Evolutionary conservation across 441 rosid species (phyloP).

Genomic region (Corymbia calophylla): DNA sequence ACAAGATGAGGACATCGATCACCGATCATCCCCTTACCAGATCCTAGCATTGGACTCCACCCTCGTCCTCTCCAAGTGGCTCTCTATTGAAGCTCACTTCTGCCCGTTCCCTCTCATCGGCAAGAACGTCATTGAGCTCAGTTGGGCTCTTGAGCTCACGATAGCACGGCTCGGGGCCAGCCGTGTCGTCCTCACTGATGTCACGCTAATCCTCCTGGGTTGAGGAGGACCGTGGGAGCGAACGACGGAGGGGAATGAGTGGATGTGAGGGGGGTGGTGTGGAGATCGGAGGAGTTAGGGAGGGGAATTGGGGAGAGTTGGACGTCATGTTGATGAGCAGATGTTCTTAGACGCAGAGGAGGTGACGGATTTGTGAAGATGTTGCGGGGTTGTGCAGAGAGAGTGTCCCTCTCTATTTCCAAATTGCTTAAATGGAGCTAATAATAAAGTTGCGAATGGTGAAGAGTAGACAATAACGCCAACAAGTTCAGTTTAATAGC

Average conservation of each 20-base stretch:
- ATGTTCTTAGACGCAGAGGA: constrained; percentile 16
- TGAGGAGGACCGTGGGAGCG: accelerated
- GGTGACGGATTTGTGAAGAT: constrained; percentile 14
- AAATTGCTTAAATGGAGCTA: background rate
- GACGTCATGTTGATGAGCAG: constrained; percentile 24
- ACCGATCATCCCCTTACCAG: too few species aligned
- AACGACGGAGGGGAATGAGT: constrained; percentile 5
- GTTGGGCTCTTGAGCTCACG: too few species aligned
- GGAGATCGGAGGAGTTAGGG: accelerated
- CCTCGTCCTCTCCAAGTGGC: too few species aligned
- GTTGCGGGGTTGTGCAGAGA: accelerated
- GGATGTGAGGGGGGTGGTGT: constrained; percentile 9
- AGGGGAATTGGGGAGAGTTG: background rate
- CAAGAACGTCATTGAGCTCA: too few species aligned
- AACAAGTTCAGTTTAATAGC: accelerated
- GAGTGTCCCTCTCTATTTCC: background rate
- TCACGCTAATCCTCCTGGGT: accelerated
- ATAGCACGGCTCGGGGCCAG: accelerated
- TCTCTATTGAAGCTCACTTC: too few species aligned
- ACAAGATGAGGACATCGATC: too few species aligned
- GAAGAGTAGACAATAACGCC: accelerated
- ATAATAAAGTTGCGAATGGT: background rate
- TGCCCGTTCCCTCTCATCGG: too few species aligned
- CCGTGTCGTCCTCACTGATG: accelerated
- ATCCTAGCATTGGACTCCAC: too few species aligned